Conservation (phyloP, 2,329 filamentous ascomycete species). For the Metarhizium humberi region DNA sequence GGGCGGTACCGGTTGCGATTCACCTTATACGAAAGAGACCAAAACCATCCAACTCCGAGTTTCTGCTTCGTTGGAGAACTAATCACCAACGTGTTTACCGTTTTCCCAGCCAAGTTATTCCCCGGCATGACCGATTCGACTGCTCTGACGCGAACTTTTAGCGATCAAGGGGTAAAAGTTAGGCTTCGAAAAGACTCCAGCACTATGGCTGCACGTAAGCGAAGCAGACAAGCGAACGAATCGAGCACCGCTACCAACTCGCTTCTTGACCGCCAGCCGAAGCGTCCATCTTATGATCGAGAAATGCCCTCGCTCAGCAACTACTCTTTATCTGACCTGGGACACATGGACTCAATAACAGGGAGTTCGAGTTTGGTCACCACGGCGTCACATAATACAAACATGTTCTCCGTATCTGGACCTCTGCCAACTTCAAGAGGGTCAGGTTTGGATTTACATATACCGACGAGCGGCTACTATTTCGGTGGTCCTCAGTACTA, state of each 20-base stretch:
- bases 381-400: constrained; percentile 5
- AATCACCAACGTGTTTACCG: constrained; percentile 56
- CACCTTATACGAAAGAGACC: constrained; percentile 49
- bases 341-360: constrained; percentile 8
- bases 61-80: constrained; percentile 16
- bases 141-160: constrained; percentile 69
- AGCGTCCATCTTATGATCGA: constrained; percentile 13
- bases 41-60: constrained; percentile 13
- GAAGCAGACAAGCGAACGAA: constrained; percentile 21
- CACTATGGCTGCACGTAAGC: constrained; percentile 39
- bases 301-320: constrained; percentile 8
- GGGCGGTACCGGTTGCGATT: constrained; percentile 69
- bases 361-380: constrained; percentile 3
- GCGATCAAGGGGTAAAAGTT: constrained; percentile 77
- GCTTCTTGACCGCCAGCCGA: constrained; percentile 11
- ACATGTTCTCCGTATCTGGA: constrained; percentile 7
- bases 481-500: constrained; percentile 11
- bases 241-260: constrained; percentile 5
- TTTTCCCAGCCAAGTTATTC: constrained; percentile 58
- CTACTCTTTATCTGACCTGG: constrained; percentile 9
- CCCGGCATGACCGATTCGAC: constrained; percentile 76
- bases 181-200: constrained; percentile 76
- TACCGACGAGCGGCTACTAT: constrained; percentile 11
- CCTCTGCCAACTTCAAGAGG: constrained; percentile 9
- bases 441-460: constrained; percentile 7